Base-by-base conservation (phyloP, 2,329 filamentous ascomycete species). In the Penicillium glabrum region DNA sequence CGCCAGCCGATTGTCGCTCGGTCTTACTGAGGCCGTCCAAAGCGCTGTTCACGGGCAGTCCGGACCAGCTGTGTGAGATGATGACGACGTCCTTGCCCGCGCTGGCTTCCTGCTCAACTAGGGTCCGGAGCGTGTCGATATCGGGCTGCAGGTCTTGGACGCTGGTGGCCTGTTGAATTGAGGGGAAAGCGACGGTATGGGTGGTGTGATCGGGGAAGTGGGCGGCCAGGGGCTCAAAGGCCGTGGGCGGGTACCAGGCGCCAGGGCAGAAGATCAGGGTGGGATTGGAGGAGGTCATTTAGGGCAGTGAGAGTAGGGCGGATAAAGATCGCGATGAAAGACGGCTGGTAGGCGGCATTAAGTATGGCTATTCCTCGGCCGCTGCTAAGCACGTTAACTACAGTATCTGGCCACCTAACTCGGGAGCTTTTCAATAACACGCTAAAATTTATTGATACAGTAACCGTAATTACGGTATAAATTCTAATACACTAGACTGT, bases 61-160 rank as follows among this genome's bases (percentile, higher is more conserved):
- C 71, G 5, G 72, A 67, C 69, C 74, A 75, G 56, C 73, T 75
- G 62, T 75, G 73, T 26, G 64, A 61, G 6, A 75, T 51, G 5
- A 75, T 45, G 16, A 74, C 58, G 7, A 75, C 62, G 7, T 73
- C 65, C 19, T 61, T 58, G 0, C 75, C 74, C 1, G 66, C 61
- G 1, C 67, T 55, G 4, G 61, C 63, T 11, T 69, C 74, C 0
- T 64, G 55, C n/a, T 68, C 64, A 10, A 77, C 60, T 0, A 75
- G 55, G 1, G 64, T 58, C 3, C 68, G 64, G 16, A 77, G 65
- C 26, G 73, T 70, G 0, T 67, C 53, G 11, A 74, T 74, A 19
- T 72, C 69, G 0, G 69, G 70, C n/a, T 66, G 54, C 1, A 72
- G 61, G 21, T 65, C 61, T 33, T 61, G 31, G 0, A 71, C 61